Evolutionary conservation across 1,284 basidiomycete genomes (phyloP).

Genomic region (Coniferiporia sulphurascens): DNA sequence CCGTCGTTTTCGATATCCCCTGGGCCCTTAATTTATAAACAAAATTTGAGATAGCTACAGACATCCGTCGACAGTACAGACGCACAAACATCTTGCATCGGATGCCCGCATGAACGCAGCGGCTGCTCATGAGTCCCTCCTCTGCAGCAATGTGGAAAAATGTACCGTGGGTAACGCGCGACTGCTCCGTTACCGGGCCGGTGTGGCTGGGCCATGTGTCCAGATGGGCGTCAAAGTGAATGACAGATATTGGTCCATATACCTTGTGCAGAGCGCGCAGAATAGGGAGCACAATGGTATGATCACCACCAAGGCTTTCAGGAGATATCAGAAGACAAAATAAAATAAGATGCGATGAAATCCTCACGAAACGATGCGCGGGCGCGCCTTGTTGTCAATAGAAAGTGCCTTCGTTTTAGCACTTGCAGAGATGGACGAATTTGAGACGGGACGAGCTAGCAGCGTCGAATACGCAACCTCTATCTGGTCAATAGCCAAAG

Average conservation of each 20-base stretch:
- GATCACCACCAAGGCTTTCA: conserved; percentile 68
- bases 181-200: conserved; percentile 51
- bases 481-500: conserved; percentile 73
- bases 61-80: conserved; percentile 6
- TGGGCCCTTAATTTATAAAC: conserved; percentile 38
- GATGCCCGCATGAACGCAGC: conserved; percentile 74
- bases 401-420: conserved; percentile 33
- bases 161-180: conserved; percentile 68
- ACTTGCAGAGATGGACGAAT: conserved; percentile 26
- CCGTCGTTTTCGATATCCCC: conserved; percentile 60
- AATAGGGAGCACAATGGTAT: conserved; percentile 75
- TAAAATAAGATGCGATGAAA: background rate
- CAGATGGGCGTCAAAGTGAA: conserved; percentile 79
- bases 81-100: conserved; percentile 63
- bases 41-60: background rate
- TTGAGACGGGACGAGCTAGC: conserved; percentile 47
- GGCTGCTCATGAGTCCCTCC: conserved; percentile 68
- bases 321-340: conserved; percentile 2
- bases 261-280: conserved; percentile 65
- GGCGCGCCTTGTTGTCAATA: conserved; percentile 53
- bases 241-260: conserved; percentile 74
- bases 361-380: conserved; percentile 59
- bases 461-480: conserved; percentile 72
- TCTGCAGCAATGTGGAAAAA: conserved; percentile 71
- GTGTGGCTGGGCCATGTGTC: conserved; percentile 60